Percentiles rank a stretch among this genome's conserved stretches.
phyloP scores from a whole-genome alignment of 2,329 filamentous ascomycete species.

The Davidsoniella virescens region DNA sequence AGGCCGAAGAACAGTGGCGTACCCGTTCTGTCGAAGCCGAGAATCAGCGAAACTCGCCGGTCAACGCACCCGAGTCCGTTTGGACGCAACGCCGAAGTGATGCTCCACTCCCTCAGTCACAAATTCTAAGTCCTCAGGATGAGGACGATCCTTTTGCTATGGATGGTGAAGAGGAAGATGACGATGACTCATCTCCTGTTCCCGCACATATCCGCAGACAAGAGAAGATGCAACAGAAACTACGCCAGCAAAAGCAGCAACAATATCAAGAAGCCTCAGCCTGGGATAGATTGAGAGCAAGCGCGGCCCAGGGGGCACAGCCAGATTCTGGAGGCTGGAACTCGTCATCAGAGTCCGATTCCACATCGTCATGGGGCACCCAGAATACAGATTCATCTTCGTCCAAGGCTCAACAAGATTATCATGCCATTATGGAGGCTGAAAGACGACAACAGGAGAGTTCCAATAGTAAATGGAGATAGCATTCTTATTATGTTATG shows the following conservation, averaged over 20 bases:
- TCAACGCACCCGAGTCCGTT: conserved; percentile 7
- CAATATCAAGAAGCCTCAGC: background rate
- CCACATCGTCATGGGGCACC: background rate
- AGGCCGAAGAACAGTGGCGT: conserved; percentile 10
- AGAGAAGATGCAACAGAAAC: conserved; percentile 5
- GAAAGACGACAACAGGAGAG: conserved; percentile 27
- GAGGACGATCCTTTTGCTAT: conserved; percentile 11
- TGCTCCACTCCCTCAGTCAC: background rate
- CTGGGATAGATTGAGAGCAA: conserved; percentile 10
- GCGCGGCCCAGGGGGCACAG: background rate
- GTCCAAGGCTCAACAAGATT: conserved; percentile 29
- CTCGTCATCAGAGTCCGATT: background rate
- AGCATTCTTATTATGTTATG: background rate
- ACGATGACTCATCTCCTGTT: conserved; percentile 11
- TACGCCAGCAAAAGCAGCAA: conserved; percentile 1
- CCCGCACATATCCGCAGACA: conserved; percentile 12
- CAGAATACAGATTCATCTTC: no score
- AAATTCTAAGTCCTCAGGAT: background rate
- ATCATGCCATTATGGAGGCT: conserved; percentile 31
- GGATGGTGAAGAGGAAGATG: conserved; percentile 4
- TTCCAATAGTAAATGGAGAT: conserved; percentile 13
- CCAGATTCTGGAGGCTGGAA: background rate
- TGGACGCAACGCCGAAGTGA: conserved; percentile 10
- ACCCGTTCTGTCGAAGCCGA: background rate
- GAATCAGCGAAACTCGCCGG: background rate